Evolutionary conservation across 495 filamentous ascomycete genomes (phyloP).

Genomic region (Penicillium robsamsonii): DNA sequence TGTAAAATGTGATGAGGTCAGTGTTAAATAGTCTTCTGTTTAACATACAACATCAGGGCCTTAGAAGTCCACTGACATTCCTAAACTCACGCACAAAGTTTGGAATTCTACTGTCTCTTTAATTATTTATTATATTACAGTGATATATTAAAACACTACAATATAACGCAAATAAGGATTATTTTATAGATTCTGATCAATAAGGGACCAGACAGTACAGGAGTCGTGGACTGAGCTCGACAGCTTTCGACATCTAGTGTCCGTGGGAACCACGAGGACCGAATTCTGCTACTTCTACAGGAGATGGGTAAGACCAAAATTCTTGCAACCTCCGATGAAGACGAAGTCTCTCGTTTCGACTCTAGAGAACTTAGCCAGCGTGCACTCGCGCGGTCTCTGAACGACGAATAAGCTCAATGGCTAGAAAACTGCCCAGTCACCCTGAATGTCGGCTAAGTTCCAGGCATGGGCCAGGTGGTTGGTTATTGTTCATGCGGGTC

Average conservation of each 20-base stretch:
- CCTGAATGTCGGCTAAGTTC: constrained; percentile 61
- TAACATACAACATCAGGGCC: no score
- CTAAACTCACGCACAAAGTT: no score
- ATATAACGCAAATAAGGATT: no score
- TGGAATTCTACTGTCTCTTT: no score
- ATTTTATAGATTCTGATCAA: no score
- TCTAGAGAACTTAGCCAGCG: constrained; percentile 37
- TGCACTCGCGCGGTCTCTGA: constrained; percentile 51
- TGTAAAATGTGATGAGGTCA: no score
- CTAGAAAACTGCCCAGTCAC: constrained; percentile 71
- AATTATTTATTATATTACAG: no score
- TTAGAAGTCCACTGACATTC: no score
- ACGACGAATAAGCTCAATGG: constrained; percentile 65
- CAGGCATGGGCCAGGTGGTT: constrained; percentile 56
- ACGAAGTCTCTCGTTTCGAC: constrained; percentile 17
- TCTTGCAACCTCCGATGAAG: constrained; percentile 12
- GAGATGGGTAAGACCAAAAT: constrained; percentile 33
- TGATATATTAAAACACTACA: no score
- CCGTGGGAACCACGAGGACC: constrained; percentile 92
- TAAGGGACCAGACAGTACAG: constrained; percentile 81
- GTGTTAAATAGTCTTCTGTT: no score
- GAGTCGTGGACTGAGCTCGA: constrained; percentile 73
- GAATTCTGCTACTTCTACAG: constrained; percentile 57
- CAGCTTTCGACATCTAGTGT: constrained; percentile 70
- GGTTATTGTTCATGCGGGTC: constrained; percentile 85